These are phyloP conservation scores for Gastrolobium villosum DNA, from an alignment of 306 rosid genomes.

Conservation along the genomic window DNA sequence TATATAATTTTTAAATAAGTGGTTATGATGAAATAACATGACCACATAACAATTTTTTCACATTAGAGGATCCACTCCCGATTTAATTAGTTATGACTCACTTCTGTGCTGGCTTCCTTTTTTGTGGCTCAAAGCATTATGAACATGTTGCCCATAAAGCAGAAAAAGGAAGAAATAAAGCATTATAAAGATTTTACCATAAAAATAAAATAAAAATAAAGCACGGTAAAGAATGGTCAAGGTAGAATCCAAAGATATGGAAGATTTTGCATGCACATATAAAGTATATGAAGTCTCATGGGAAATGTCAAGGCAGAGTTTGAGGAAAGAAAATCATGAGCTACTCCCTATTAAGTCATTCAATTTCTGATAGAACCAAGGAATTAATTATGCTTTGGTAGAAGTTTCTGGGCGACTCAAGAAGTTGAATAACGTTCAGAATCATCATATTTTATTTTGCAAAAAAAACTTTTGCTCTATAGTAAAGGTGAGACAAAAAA, in stretches of 20 bases:
- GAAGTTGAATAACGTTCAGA: neutral
- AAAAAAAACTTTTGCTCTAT: neutral
- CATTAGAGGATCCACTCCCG: no score
- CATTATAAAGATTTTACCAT: neutral
- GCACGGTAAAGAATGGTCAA: conserved; percentile 20
- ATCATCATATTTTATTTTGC: conserved; percentile 6
- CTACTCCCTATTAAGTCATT: no score
- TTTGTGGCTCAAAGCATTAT: conserved; percentile 27
- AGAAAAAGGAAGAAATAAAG: conserved; percentile 37
- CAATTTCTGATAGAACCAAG: conserved; percentile 20
- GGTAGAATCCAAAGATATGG: conserved; percentile 43
- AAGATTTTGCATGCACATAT: conserved; percentile 29
- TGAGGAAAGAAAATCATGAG: conserved; percentile 21
- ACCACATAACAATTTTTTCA: no score
- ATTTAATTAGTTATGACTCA: conserved; percentile 41
- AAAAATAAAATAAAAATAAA: no score
- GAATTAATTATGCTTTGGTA: neutral
- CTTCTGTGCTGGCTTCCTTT: conserved; percentile 18
- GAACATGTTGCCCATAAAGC: conserved; percentile 30
- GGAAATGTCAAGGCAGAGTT: conserved; percentile 20
- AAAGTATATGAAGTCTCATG: conserved; percentile 3
- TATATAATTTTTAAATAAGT: no score
- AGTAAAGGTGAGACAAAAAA: neutral
- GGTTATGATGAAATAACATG: no score
- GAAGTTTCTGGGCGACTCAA: conserved; percentile 8